Percentiles rank a stretch among this genome's conserved stretches.
Evolutionary conservation across 495 filamentous ascomycete genomes (phyloP).

Genomic region (Pyrenula massariospora): DNA sequence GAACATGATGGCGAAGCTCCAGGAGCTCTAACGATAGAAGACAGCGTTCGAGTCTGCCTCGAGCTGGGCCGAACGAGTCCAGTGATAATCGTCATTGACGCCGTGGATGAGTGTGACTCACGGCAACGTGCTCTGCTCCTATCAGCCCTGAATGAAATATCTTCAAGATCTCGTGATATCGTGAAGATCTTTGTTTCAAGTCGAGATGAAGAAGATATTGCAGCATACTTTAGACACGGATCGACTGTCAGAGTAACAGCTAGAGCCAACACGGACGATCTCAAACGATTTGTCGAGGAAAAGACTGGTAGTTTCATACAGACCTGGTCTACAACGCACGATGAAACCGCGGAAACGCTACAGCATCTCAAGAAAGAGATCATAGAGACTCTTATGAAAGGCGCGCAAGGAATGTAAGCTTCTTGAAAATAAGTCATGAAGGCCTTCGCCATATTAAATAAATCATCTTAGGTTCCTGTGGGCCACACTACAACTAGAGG

Average conservation of each 20-base stretch:
- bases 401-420: not conserved
- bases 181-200: slow-evolving; percentile 28
- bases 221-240: slow-evolving; percentile 8
- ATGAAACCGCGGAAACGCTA: too few species aligned
- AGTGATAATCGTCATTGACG: slow-evolving; percentile 26
- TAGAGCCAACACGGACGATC: slow-evolving; percentile 13
- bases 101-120: slow-evolving; percentile 24
- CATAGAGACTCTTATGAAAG: not conserved
- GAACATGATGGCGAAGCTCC: slow-evolving; percentile 2
- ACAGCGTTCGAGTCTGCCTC: slow-evolving; percentile 3
- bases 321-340: slow-evolving; percentile 13
- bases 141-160: slow-evolving; percentile 12
- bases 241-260: slow-evolving; percentile 18
- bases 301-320: too few species aligned
- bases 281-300: too few species aligned
- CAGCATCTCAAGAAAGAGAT: slow-evolving; percentile 8
- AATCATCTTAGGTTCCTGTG: too few species aligned
- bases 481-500: not conserved
- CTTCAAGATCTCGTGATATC: slow-evolving; percentile 12
- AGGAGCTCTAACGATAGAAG: not conserved
- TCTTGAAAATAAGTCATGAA: too few species aligned
- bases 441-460: too few species aligned
- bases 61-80: not conserved
- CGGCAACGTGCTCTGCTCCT: slow-evolving; percentile 12
- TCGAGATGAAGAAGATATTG: slow-evolving; percentile 24